These are phyloP conservation scores for Panellus pusillus DNA, from an alignment of 768 basidiomycete genomes.

Conservation along the genomic window DNA sequence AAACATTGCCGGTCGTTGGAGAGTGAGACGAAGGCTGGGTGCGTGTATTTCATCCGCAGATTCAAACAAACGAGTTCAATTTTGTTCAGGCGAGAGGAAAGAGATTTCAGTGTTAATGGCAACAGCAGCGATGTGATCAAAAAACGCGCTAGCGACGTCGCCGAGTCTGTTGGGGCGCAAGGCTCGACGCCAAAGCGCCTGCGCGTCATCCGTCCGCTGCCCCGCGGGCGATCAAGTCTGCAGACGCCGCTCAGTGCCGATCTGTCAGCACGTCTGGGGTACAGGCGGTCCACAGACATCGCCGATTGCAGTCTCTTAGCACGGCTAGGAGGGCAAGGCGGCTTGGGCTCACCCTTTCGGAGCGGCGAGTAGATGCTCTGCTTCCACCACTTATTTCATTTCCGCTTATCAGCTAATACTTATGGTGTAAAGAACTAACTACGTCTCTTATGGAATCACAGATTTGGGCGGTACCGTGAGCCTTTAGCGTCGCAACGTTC, in stretches of 20 bases:
- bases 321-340: constrained; percentile 1
- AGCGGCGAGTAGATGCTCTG: no score
- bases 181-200: constrained; percentile 16
- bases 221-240: constrained; percentile 9
- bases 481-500: no score
- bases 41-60: background rate
- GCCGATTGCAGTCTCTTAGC: background rate
- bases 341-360: no score
- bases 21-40: constrained; percentile 6
- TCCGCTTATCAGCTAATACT: no score
- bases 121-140: background rate
- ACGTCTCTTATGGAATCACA: no score
- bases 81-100: background rate
- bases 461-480: no score
- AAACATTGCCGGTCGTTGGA: constrained; percentile 15
- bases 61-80: background rate
- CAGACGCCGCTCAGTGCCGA: background rate
- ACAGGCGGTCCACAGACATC: background rate
- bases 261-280: background rate
- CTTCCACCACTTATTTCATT: no score
- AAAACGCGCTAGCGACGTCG: constrained; percentile 11
- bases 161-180: constrained; percentile 7
- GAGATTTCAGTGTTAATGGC: background rate
- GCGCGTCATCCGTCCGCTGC: constrained; percentile 18
- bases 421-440: no score